These are phyloP conservation scores for Lipomyces lipofer DNA, from an alignment of 805 yeast species.

Conservation along the genomic window DNA sequence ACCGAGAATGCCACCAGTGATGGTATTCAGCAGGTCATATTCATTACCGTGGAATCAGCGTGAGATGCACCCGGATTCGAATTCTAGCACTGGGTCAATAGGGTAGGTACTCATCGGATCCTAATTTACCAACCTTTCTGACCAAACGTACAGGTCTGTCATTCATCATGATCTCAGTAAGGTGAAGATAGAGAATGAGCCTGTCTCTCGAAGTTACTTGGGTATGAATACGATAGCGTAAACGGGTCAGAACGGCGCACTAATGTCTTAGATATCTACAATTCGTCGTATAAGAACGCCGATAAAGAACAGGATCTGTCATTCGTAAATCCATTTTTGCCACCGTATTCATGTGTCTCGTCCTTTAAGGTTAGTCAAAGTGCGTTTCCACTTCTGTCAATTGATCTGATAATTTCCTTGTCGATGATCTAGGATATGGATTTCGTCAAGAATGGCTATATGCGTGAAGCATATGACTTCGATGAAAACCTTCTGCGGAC, in stretches of 20 bases:
- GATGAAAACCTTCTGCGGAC: conserved; percentile 10
- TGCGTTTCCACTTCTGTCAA: background rate
- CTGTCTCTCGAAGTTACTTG: conserved; percentile 2
- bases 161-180: conserved; percentile 16
- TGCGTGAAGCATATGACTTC: conserved; percentile 6
- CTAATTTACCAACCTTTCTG: background rate
- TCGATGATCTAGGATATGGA: conserved; percentile 13
- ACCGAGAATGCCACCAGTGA: conserved; percentile 23
- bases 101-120: conserved; percentile 2
- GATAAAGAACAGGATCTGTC: background rate
- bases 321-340: conserved; percentile 13
- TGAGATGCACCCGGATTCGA: background rate
- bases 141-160: conserved; percentile 9
- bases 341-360: conserved; percentile 24
- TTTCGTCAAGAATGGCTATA: conserved; percentile 14
- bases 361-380: conserved; percentile 13
- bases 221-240: too few species aligned
- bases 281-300: conserved; percentile 8
- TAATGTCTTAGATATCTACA: conserved; percentile 8
- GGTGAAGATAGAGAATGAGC: background rate
- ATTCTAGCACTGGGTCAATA: conserved; percentile 7
- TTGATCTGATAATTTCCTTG: background rate
- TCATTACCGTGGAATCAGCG: background rate
- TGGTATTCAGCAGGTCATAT: conserved; percentile 1
- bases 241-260: too few species aligned